These are phyloP conservation scores for Spathaspora passalidarum DNA, from an alignment of 805 yeast species.

Conservation along the genomic window DNA sequence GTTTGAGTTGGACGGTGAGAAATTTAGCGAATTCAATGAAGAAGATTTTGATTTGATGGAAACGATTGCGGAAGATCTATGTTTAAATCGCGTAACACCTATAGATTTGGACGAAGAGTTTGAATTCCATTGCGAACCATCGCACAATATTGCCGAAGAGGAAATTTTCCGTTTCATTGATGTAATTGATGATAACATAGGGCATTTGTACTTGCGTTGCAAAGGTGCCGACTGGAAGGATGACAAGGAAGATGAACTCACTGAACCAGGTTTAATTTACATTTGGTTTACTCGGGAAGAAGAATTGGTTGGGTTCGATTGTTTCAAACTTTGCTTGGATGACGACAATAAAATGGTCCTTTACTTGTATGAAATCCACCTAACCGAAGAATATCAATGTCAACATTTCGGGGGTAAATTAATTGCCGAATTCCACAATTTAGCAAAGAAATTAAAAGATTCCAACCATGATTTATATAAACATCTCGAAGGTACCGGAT, in stretches of 20 bases:
- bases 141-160: constrained; percentile 1
- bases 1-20: constrained; percentile 3
- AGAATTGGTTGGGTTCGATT: constrained; percentile 39
- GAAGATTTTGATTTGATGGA: constrained; percentile 15
- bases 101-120: neutral
- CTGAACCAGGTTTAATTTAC: constrained; percentile 46
- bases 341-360: constrained; percentile 32
- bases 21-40: constrained; percentile 13
- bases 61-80: constrained; percentile 11
- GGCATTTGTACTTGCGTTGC: constrained; percentile 20
- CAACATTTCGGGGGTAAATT: constrained; percentile 36
- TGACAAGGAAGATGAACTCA: constrained; percentile 44
- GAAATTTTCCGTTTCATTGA: constrained; percentile 15
- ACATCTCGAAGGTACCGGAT: constrained; percentile 24
- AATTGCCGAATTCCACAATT: constrained; percentile 32
- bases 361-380: constrained; percentile 59
- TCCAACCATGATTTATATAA: constrained; percentile 2
- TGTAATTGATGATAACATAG: constrained; percentile 27
- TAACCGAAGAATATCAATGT: constrained; percentile 32
- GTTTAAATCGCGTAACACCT: neutral
- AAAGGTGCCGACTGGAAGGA: constrained; percentile 41
- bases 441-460: constrained; percentile 18
- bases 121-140: constrained; percentile 7
- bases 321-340: constrained; percentile 44
- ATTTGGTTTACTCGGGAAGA: constrained; percentile 23